A percentile compares a stretch with the other conserved stretches of the same genome.
phyloP scores from a whole-genome alignment of 2,329 filamentous ascomycete genomes.

The Colletotrichum godetiae region DNA sequence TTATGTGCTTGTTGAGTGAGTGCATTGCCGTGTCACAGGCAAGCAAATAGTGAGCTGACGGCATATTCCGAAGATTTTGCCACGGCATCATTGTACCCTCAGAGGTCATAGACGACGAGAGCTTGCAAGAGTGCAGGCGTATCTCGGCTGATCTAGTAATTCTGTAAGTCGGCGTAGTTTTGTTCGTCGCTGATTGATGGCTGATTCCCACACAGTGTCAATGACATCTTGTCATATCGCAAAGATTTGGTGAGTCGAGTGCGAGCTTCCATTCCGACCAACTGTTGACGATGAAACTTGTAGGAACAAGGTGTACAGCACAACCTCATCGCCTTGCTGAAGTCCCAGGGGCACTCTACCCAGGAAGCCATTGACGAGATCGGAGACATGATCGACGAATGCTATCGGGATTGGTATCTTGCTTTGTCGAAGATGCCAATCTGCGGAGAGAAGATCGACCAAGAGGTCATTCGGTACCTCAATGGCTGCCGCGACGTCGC shows the following conservation, averaged over 20 bases:
- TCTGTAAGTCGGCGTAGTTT: not conserved
- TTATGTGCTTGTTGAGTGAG: not conserved
- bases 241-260: not conserved
- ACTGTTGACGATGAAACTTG: not conserved
- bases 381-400: conserved; percentile 14
- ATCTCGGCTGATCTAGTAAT: not conserved
- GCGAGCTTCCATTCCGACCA: not conserved
- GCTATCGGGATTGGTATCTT: conserved; percentile 9
- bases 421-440: conserved; percentile 8
- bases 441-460: not conserved
- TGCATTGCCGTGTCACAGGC: not conserved
- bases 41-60: not conserved
- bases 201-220: not conserved
- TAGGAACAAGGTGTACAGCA: not conserved
- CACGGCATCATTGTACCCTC: not conserved
- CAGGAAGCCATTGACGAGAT: conserved; percentile 7
- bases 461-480: not conserved
- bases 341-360: not conserved
- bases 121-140: not conserved
- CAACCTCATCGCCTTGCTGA: not conserved
- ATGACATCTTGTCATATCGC: not conserved
- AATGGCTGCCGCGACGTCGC: not conserved
- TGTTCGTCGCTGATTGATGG: too few relatives aligned
- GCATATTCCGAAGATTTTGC: not conserved
- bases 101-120: not conserved